Percentiles rank a stretch among this genome's conserved stretches.
Conservation (phyloP, 495 filamentous ascomycete genomes). For the Trichoderma erinaceum region DNA sequence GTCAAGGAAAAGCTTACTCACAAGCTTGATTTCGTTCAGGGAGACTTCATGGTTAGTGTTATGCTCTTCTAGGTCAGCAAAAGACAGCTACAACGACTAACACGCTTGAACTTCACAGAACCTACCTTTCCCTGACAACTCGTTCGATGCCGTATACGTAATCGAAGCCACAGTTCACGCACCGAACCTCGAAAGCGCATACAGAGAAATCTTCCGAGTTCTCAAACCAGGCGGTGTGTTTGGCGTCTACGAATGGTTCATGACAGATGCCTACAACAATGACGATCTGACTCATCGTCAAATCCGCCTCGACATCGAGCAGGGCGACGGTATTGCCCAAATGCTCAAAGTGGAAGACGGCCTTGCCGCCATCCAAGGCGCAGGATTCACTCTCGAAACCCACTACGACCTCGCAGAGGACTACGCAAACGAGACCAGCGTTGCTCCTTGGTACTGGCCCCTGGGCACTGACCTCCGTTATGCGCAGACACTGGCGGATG, state of each 20-base stretch:
- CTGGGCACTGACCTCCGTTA: conserved; percentile 73
- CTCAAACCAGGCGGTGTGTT: conserved; percentile 95
- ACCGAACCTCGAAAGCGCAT: conserved; percentile 85
- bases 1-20: conserved; percentile 70
- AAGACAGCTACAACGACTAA: not conserved
- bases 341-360: conserved; percentile 87
- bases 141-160: conserved; percentile 93
- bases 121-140: conserved; percentile 90
- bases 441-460: conserved; percentile 92
- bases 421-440: conserved; percentile 62
- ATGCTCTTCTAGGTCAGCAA: not conserved
- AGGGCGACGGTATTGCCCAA: conserved; percentile 95
- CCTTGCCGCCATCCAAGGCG: conserved; percentile 75
- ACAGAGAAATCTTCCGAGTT: conserved; percentile 88
- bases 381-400: conserved; percentile 78
- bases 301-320: conserved; percentile 92
- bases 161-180: conserved; percentile 98
- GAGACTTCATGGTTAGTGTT: conserved; percentile 82
- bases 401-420: conserved; percentile 88
- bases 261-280: conserved; percentile 95
- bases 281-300: conserved; percentile 77
- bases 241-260: conserved; percentile 98
- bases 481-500: conserved; percentile 71
- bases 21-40: conserved; percentile 86
- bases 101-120: conserved; percentile 48